A percentile compares a stretch with the other conserved stretches of the same genome.
phyloP scores from a whole-genome alignment of 805 yeast species.

The Lipomyces anomalus region DNA sequence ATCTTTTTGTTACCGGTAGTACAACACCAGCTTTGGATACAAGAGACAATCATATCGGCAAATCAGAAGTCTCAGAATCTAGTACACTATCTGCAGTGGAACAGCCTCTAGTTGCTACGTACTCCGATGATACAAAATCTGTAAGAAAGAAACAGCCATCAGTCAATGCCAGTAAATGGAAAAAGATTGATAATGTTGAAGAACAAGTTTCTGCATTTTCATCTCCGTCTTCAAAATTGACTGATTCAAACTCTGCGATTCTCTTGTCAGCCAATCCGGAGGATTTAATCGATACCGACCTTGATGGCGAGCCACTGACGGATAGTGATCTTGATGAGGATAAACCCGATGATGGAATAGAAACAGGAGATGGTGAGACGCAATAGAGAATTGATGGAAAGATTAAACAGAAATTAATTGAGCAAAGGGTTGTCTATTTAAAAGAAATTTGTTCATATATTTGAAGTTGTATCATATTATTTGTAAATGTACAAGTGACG shows the following conservation, averaged over 20 bases:
- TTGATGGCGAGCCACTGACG: constrained; percentile 23
- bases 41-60: no score
- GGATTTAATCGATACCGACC: constrained; percentile 16
- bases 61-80: no score
- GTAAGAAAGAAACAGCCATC: neutral
- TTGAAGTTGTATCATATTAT: no score
- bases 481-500: no score
- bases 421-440: no score
- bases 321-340: constrained; percentile 15
- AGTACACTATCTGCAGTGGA: neutral
- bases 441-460: no score
- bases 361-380: no score
- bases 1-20: neutral
- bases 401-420: no score
- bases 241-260: neutral
- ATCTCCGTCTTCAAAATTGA: no score
- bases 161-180: constrained; percentile 15
- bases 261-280: constrained; percentile 7
- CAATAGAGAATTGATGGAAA: no score
- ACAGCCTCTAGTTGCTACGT: neutral
- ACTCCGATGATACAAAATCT: neutral
- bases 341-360: constrained; percentile 1
- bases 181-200: constrained; percentile 7
- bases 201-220: no score
- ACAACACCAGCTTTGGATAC: no score